Conservation (phyloP, 208 protist genomes). For the Trypanosoma cruzi region DNA sequence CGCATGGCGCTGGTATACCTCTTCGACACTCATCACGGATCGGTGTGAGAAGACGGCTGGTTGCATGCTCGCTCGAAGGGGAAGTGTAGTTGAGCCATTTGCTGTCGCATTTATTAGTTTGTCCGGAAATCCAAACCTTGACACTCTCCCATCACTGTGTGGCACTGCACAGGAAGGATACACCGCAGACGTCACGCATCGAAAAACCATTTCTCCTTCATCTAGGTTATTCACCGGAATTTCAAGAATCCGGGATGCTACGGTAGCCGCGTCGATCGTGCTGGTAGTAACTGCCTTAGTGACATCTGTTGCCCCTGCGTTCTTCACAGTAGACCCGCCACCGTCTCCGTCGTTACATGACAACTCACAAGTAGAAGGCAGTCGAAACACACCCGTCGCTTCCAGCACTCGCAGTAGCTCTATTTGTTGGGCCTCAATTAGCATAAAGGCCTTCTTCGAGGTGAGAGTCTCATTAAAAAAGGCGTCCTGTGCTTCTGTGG, state of each 20-base stretch:
- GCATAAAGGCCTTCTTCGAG: conserved; percentile 35
- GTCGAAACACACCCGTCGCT: conserved; percentile 10
- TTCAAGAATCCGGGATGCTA: conserved; percentile 31
- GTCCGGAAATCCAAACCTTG: conserved; percentile 18
- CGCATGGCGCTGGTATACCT: conserved; percentile 7
- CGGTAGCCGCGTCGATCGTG: neutral
- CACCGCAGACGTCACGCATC: conserved; percentile 64
- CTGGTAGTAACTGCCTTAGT: neutral
- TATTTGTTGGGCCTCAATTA: conserved; percentile 32
- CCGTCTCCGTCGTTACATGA: neutral
- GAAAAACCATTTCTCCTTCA: conserved; percentile 35
- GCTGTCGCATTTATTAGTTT: conserved; percentile 8
- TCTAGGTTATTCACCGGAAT: conserved; percentile 45
- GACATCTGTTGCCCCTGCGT: neutral
- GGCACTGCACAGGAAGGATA: conserved; percentile 72
- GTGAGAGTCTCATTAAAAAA: conserved; percentile 69
- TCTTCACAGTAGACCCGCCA: neutral
- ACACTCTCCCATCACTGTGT: conserved; percentile 33
- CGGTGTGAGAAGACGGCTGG: conserved; percentile 38
- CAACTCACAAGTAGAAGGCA: neutral
- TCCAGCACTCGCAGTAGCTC: conserved; percentile 23
- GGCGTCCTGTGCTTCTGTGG: conserved; percentile 20
- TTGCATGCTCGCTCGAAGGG: conserved; percentile 10
- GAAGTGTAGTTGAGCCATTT: neutral
- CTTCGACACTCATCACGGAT: conserved; percentile 30